Evolutionary conservation across 148 eudicot genomes (phyloP).

Genomic region (Spergularia bocconei): DNA sequence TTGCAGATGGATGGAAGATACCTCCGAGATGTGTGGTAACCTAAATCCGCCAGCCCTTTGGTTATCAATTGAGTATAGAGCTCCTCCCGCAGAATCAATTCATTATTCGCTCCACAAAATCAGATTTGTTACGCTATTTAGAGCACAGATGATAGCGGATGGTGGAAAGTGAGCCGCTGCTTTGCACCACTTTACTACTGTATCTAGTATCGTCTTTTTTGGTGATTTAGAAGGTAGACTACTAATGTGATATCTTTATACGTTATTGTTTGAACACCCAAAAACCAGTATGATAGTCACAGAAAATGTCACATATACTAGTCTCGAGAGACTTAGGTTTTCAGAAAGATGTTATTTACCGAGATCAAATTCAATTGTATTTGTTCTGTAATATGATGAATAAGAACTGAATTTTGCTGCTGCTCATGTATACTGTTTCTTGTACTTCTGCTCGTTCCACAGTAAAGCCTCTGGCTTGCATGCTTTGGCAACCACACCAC

Average conservation of each 20-base stretch:
- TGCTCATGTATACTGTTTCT: too few species aligned
- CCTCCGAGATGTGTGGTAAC: constrained; percentile 80
- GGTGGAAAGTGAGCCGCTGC: constrained; percentile 11
- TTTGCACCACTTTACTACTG: constrained; percentile 13
- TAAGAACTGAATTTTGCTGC: constrained; percentile 17
- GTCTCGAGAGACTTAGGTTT: neutral
- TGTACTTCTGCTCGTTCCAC: too few species aligned
- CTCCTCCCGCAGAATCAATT: neutral
- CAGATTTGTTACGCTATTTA: neutral
- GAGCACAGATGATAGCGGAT: constrained; percentile 11
- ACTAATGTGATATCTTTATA: constrained; percentile 3
- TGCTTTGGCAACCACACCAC: too few species aligned
- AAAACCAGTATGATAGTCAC: constrained; percentile 6
- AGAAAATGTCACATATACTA: constrained; percentile 13
- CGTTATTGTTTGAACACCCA: constrained; percentile 22
- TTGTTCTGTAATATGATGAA: constrained; percentile 21
- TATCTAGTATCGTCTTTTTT: constrained; percentile 18
- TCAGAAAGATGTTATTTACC: neutral
- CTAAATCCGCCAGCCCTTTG: neutral
- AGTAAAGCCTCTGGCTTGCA: too few species aligned
- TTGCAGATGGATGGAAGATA: constrained; percentile 78
- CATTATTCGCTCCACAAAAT: neutral
- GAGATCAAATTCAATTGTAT: constrained; percentile 10
- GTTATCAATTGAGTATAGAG: constrained; percentile 16
- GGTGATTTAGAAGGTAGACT: constrained; percentile 3